These are phyloP conservation scores for Volvariella volvacea DNA, from an alignment of 1,284 basidiomycete species.

Conservation along the genomic window DNA sequence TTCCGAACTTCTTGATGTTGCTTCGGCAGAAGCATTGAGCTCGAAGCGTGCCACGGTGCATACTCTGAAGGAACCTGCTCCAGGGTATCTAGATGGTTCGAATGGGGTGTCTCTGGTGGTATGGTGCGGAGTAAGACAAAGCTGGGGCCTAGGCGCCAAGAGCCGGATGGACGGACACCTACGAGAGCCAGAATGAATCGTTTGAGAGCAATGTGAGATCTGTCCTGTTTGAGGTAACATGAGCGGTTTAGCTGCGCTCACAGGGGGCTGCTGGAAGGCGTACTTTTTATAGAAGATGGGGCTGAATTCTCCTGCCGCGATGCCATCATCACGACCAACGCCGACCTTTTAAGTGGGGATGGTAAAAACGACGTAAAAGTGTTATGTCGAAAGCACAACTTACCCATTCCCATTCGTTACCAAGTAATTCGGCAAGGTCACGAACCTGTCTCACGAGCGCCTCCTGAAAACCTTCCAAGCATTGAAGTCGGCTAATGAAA, in stretches of 20 bases:
- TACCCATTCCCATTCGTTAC: conserved; percentile 46
- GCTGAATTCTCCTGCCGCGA: conserved; percentile 50
- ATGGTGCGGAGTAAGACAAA: background rate
- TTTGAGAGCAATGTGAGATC: conserved; percentile 31
- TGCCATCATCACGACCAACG: conserved; percentile 58
- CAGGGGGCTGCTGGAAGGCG: conserved; percentile 8
- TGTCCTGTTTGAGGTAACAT: conserved; percentile 18
- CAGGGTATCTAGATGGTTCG: conserved; percentile 43
- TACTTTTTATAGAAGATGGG: conserved; percentile 59
- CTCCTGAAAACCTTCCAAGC: conserved; percentile 48
- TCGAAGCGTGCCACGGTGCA: conserved; percentile 41
- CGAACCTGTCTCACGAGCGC: conserved; percentile 51
- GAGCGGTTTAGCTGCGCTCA: background rate
- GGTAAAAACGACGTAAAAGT: too few species aligned
- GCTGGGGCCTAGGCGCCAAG: background rate
- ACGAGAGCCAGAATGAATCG: conserved; percentile 55
- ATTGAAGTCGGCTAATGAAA: background rate
- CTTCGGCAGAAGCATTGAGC: conserved; percentile 10
- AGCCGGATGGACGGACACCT: conserved; percentile 14
- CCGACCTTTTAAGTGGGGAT: conserved; percentile 46
- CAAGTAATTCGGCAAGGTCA: conserved; percentile 53
- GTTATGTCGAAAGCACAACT: too few species aligned
- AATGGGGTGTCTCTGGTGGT: conserved; percentile 37
- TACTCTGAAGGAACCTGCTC: conserved; percentile 45
- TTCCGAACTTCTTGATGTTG: too few species aligned